A percentile compares a stretch with the other conserved stretches of the same genome.
phyloP scores from a whole-genome alignment of 305 asterid species.

The Fraxinus latifolia region DNA sequence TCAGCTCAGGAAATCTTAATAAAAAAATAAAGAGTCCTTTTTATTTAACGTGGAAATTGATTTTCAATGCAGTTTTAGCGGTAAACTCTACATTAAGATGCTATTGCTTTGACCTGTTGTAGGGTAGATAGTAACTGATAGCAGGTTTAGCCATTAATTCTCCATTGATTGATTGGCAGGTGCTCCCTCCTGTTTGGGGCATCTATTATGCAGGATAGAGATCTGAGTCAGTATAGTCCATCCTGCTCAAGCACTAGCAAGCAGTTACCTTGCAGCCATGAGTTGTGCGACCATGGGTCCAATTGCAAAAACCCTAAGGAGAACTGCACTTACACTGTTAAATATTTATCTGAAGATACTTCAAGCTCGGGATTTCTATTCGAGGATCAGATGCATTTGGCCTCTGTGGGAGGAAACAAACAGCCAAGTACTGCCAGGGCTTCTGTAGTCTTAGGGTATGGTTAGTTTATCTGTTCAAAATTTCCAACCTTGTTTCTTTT shows the following conservation, averaged over 20 bases:
- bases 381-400: constrained; percentile 71
- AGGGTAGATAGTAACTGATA: constrained; percentile 23
- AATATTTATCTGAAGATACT: constrained; percentile 54
- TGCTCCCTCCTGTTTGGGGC: constrained; percentile 75
- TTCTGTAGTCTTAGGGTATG: constrained; percentile 60
- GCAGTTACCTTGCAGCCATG: constrained; percentile 66
- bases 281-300: constrained; percentile 52
- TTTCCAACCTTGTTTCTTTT: constrained; percentile 5
- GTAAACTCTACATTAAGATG: neutral
- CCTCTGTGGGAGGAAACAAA: constrained; percentile 41
- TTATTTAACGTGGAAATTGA: neutral
- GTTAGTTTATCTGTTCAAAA: neutral
- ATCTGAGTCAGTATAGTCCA: constrained; percentile 66
- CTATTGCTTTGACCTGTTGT: constrained; percentile 6
- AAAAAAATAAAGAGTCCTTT: neutral
- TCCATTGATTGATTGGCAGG: constrained; percentile 79
- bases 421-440: constrained; percentile 47
- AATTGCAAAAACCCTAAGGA: constrained; percentile 53
- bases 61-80: neutral
- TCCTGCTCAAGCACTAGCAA: constrained; percentile 69
- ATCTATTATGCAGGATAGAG: constrained; percentile 84
- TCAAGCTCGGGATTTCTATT: constrained; percentile 76
- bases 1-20: neutral
- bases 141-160: constrained; percentile 63
- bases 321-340: constrained; percentile 61